Evolutionary conservation across 169 alveolate genomes (phyloP).

Genomic region (Cryptosporidium baileyi): DNA sequence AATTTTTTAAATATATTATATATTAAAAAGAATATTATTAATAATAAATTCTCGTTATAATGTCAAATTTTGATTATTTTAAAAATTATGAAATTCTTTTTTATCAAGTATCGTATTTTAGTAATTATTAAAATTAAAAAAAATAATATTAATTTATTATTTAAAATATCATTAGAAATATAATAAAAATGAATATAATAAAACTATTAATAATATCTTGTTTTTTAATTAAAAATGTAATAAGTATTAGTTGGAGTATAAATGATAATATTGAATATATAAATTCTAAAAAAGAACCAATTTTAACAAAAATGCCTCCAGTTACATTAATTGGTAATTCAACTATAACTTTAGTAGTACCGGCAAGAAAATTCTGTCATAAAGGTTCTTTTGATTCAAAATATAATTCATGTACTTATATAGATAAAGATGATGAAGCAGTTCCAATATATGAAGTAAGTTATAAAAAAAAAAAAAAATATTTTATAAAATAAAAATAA

Average conservation of each 20-base stretch:
- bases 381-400: constrained; percentile 53
- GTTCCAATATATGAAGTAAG: constrained; percentile 62
- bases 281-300: not conserved
- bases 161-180: too few relatives aligned
- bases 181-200: not conserved
- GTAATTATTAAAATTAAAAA: too few relatives aligned
- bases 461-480: not conserved
- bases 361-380: constrained; percentile 63
- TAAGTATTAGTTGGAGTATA: not conserved
- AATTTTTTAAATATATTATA: too few relatives aligned
- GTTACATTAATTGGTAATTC: constrained; percentile 56
- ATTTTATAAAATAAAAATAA: not conserved
- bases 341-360: constrained; percentile 18
- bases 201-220: not conserved
- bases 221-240: too few relatives aligned
- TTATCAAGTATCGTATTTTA: too few relatives aligned
- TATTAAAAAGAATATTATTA: too few relatives aligned
- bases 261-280: not conserved
- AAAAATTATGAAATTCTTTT: too few relatives aligned
- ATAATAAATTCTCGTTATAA: too few relatives aligned
- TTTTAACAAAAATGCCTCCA: constrained; percentile 42
- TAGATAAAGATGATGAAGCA: constrained; percentile 61
- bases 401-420: constrained; percentile 54
- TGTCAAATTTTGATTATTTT: too few relatives aligned
- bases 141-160: too few relatives aligned